Base-by-base conservation (phyloP, 2,329 filamentous ascomycete species). In the Pseudogymnoascus sp. region DNA sequence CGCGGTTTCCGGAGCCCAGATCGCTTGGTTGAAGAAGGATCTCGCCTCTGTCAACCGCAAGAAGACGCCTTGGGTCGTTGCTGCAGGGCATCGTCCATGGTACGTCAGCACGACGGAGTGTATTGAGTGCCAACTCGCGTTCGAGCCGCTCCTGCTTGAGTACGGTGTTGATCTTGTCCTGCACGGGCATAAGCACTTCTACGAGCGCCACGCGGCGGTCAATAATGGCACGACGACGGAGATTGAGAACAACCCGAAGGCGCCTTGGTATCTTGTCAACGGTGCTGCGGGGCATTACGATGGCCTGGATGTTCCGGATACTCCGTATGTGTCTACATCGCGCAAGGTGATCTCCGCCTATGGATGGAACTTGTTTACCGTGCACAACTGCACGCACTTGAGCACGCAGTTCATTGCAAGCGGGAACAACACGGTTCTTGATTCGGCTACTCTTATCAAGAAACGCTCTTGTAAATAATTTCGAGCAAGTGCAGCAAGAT, bases 61-160 rank as follows among this genome's bases (percentile, higher is more conserved):
- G 31, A 77, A 77, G 72, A 82, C 79, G 5, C 79, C 80, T 1
- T 81, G 80, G 80, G 74, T 81, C 21, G 73, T 82, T 59, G 78
- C 75, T 62, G 79, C 79, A 73, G 75, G 76, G 66, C 79, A 82
- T 68, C 76, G 79, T 16, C 79, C 79, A 18, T 79, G 81, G 76
- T 81, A 79, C 70, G 73, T 72, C 65, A 77, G 77, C 6, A 73
- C 76, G 26, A 69, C 71, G 12, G 62, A 29, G 42, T 65, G 62
- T 18, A 73, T 78, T 0, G 69, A 72, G 1, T 81, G 80, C 70
- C 75, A 80, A 69, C 70, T 72, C 11, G 79, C 79, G 1, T 81
- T 78, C 63, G 78, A 81, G 68, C 71, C 64, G 0, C 67, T 81
- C 1, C 67, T 81, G 36, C 71, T 81, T 1, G 62, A 77, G 64